Evolutionary conservation across 1,284 basidiomycete genomes (phyloP).

Genomic region (Trichosporon ovoides): DNA sequence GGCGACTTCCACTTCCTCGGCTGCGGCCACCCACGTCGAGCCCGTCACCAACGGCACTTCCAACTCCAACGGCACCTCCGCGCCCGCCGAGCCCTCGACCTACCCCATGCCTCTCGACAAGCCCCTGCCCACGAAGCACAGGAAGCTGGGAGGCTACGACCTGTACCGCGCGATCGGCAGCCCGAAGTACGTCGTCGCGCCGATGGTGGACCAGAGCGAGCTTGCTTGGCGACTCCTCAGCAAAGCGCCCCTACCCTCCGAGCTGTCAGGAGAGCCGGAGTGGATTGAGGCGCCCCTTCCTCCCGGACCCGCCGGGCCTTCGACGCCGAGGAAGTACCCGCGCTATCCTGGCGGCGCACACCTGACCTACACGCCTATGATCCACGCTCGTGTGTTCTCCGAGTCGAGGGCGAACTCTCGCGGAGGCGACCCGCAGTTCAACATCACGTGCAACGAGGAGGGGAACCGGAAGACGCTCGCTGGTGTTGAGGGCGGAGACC

Average conservation of each 20-base stretch:
- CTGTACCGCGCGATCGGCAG: conserved; percentile 77
- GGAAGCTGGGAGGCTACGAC: conserved; percentile 70
- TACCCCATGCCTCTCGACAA: too few species aligned
- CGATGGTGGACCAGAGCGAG: conserved; percentile 98
- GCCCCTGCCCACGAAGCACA: conserved; percentile 12
- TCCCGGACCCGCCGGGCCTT: neutral
- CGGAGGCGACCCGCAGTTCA: conserved; percentile 59
- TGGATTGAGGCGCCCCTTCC: conserved; percentile 17
- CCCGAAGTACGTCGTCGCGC: conserved; percentile 84
- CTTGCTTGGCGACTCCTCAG: conserved; percentile 90
- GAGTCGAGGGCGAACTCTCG: conserved; percentile 43
- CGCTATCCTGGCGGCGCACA: conserved; percentile 51
- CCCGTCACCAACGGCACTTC: neutral
- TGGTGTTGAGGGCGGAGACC: conserved; percentile 54
- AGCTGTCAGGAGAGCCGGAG: conserved; percentile 26
- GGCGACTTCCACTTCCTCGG: neutral
- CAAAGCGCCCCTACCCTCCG: conserved; percentile 63
- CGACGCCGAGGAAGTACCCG: conserved; percentile 9
- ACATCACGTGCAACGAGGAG: conserved; percentile 56
- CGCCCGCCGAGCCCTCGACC: too few species aligned
- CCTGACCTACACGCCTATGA: conserved; percentile 94
- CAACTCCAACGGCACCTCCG: too few species aligned
- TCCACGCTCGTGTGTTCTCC: conserved; percentile 83
- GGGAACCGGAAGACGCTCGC: conserved; percentile 39
- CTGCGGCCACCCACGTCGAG: neutral